Conservation (phyloP, 2,329 filamentous ascomycete species). For the Diplodia corticola region DNA sequence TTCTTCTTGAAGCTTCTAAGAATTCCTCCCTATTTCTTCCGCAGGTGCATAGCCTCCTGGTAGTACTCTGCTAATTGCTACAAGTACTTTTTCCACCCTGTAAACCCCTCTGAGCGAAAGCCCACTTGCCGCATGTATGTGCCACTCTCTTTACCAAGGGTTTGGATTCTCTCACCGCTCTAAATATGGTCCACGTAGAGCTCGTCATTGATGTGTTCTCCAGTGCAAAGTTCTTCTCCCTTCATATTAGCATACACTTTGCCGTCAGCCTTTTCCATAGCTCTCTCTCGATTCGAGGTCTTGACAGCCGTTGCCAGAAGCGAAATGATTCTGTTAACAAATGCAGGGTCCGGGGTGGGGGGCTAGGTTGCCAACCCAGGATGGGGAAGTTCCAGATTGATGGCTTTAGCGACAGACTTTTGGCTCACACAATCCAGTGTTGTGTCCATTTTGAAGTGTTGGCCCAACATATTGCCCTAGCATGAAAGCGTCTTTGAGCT, state of each 20-base stretch:
- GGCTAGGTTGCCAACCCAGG: background rate
- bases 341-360: background rate
- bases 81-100: background rate
- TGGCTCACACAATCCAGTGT: background rate
- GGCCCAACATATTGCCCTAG: background rate
- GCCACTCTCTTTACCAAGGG: no score
- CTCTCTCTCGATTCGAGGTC: background rate
- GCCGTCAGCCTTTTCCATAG: no score
- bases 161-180: background rate
- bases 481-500: background rate
- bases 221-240: background rate
- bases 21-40: background rate
- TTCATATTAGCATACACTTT: no score
- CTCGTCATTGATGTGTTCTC: background rate
- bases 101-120: background rate
- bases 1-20: rapidly evolving
- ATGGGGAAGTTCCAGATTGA: background rate
- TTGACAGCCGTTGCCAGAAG: no score
- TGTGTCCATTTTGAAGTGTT: background rate
- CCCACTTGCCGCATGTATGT: background rate
- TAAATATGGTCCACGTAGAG: background rate
- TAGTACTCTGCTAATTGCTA: background rate
- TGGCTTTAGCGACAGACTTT: background rate
- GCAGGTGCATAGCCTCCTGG: background rate
- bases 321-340: background rate